phyloP scores from a whole-genome alignment of 768 basidiomycete genomes.

The Dacryopinax spathularia region DNA sequence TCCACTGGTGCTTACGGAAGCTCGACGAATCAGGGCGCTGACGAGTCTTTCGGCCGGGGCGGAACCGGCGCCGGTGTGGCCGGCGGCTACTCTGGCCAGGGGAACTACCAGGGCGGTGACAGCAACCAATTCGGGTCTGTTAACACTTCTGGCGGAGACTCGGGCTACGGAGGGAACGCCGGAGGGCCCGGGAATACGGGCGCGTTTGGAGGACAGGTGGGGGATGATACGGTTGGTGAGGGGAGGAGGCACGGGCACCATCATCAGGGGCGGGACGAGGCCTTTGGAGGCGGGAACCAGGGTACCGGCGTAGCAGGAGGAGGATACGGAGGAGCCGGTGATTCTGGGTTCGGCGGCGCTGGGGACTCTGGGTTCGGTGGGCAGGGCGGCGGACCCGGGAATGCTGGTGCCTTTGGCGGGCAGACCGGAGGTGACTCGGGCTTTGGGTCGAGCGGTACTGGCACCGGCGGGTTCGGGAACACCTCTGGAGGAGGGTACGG shows the following conservation, averaged over 20 bases:
- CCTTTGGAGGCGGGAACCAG: background rate
- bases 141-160: too few relatives aligned
- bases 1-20: background rate
- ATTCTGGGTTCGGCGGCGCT: too few relatives aligned
- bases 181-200: background rate
- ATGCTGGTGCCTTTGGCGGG: too few relatives aligned
- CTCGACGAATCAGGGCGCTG: background rate
- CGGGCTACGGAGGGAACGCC: too few relatives aligned
- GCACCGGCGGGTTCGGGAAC: background rate
- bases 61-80: background rate
- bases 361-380: too few relatives aligned
- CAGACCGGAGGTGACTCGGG: too few relatives aligned
- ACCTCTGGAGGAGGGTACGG: background rate
- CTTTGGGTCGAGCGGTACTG: background rate
- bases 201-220: background rate
- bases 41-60: background rate
- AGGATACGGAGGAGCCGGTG: background rate
- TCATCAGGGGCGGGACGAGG: too few relatives aligned
- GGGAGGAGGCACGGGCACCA: too few relatives aligned
- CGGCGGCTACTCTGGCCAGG: background rate
- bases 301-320: background rate
- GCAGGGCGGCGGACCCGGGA: too few relatives aligned
- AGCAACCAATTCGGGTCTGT: background rate
- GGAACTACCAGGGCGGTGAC: background rate
- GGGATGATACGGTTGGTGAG: background rate